phyloP scores from a whole-genome alignment of 129 eudicot genomes.

The Silybum marianum region DNA sequence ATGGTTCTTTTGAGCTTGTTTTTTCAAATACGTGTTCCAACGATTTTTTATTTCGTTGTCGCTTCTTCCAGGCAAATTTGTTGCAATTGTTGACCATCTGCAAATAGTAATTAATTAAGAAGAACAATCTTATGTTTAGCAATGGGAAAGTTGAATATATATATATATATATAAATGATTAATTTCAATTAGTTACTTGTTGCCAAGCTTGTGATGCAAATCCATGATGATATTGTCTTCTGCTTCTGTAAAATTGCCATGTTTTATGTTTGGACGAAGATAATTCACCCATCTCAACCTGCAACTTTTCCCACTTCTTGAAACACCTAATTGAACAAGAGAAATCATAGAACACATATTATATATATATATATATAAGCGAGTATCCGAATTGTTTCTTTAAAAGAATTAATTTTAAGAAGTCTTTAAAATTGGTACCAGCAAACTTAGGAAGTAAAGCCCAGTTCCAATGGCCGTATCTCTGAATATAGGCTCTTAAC shows the following conservation, averaged over 20 bases:
- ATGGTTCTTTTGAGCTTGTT: slow-evolving; percentile 4
- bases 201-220: slow-evolving; percentile 37
- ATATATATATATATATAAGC: neutral
- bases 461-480: slow-evolving; percentile 29
- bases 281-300: slow-evolving; percentile 29
- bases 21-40: slow-evolving; percentile 28
- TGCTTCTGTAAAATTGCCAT: slow-evolving; percentile 6
- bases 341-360: neutral
- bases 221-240: slow-evolving; percentile 32
- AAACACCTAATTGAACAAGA: slow-evolving; percentile 6
- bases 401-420: neutral
- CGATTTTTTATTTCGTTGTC: slow-evolving; percentile 29
- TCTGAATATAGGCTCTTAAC: slow-evolving; percentile 16
- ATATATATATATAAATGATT: too few species aligned
- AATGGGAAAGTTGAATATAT: too few species aligned
- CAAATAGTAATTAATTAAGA: neutral
- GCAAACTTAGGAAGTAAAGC: slow-evolving; percentile 26
- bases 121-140: neutral
- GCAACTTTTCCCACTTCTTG: slow-evolving; percentile 24
- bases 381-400: neutral
- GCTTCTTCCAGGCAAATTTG: slow-evolving; percentile 26
- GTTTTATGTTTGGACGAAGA: neutral
- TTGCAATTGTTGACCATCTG: slow-evolving; percentile 26
- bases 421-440: neutral
- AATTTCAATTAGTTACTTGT: slow-evolving; percentile 16